Evolutionary conservation across 169 alveolate species (phyloP), one percentile per base, ranked within the genome.

Genomic region (Eimeria falciformis): DNA sequence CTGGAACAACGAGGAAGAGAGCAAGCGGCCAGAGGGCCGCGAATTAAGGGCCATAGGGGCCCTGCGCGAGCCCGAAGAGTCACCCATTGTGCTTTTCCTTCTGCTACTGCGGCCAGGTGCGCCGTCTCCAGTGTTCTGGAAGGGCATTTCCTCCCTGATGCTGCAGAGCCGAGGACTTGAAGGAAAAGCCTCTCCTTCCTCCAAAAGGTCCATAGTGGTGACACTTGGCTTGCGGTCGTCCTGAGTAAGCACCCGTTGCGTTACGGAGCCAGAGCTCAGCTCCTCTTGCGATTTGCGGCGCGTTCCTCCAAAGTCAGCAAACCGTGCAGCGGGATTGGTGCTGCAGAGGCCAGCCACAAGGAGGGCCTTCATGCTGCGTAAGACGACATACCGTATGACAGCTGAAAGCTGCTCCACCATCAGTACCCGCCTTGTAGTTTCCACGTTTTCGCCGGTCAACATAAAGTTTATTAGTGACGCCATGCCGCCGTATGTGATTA

Each of bases 331-430:
- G 85, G 40, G 79, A 88, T 89, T 65, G 89, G 94, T 73, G 93
- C 89, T 94, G 62, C 94, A 94, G 47, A 94, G 75, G 58, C 96
- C 96, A 17, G 96, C 96, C 71, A 94, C 84, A 18, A 94, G 87
- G 83, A 94, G 92, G 17, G 96, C 94, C 89, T 91, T 90, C 73
- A 94, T 68, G 78, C 96, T 94, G 68, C 95, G 66, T 75, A 94
- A 69, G 62, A 91, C 91, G 50, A 94, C 83, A 37, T 91, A 93
- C n/a, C 95, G 89, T 46, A 94, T 84, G 37, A 94, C 71, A 53
- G 95, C 65, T 12, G 95, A 81, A 55, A 94, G 81, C 69, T 94
- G 96, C 68, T 94, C 96, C 55, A 94, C 88, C 53, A 95, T 91
- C 81, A 94, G 90, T 77, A 93, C 68, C 29, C 94, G 89, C 91